Conservation (phyloP, 2,329 filamentous ascomycete genomes). For the Pseudohalonectria lignicola region DNA sequence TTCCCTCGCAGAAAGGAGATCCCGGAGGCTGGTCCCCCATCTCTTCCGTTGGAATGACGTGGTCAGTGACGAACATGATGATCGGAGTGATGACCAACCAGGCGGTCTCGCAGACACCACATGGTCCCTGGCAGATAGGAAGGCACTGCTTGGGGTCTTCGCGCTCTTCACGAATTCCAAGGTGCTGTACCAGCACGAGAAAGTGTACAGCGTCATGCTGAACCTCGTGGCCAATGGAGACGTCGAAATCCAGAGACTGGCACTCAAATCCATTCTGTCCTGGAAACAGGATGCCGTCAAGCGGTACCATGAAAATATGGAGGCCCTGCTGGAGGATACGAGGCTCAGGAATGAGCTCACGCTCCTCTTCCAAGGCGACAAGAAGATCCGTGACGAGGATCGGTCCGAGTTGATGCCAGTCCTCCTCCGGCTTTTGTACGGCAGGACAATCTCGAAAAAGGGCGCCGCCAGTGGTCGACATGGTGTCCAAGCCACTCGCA, state of each 20-base stretch:
- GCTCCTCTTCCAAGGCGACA: slow-evolving; percentile 69
- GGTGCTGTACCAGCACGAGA: slow-evolving; percentile 65
- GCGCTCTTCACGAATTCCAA: slow-evolving; percentile 78
- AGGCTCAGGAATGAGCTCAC: slow-evolving; percentile 91
- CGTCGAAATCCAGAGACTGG: slow-evolving; percentile 73
- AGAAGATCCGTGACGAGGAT: slow-evolving; percentile 63
- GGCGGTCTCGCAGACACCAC: slow-evolving; percentile 27
- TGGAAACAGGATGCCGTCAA: slow-evolving; percentile 76
- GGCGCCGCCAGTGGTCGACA: slow-evolving; percentile 66
- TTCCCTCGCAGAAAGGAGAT: slow-evolving; percentile 72
- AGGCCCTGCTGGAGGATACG: slow-evolving; percentile 80
- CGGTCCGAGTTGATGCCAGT: slow-evolving; percentile 70
- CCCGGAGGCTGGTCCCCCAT: slow-evolving; percentile 73
- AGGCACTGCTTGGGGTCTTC: slow-evolving; percentile 71
- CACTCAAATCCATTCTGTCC: slow-evolving; percentile 72
- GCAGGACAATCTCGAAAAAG: slow-evolving; percentile 74
- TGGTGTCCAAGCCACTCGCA: slow-evolving; percentile 69
- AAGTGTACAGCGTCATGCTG: slow-evolving; percentile 68
- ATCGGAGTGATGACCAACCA: slow-evolving; percentile 27
- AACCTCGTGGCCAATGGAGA: slow-evolving; percentile 78
- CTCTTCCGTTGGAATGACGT: slow-evolving; percentile 62
- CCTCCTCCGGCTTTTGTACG: slow-evolving; percentile 78
- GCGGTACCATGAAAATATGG: slow-evolving; percentile 74
- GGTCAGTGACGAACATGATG: slow-evolving; percentile 16
- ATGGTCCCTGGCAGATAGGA: slow-evolving; percentile 73